A percentile compares a stretch with the other conserved stretches of the same genome.
Conservation (phyloP, 1,284 basidiomycete species). For the Ceratobasidium sp. region DNA sequence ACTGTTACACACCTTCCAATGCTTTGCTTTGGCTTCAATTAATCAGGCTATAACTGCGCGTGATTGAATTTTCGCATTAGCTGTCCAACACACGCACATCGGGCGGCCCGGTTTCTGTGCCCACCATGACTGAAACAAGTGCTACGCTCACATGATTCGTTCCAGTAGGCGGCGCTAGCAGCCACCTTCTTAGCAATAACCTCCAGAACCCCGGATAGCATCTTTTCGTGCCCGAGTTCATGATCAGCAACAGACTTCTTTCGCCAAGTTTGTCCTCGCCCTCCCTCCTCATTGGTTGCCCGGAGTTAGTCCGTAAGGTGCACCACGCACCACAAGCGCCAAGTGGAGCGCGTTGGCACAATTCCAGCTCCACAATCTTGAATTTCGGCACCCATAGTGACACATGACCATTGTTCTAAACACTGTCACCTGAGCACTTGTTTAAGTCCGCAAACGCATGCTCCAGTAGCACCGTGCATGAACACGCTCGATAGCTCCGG, state of each 20-base stretch:
- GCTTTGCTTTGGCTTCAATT: neutral
- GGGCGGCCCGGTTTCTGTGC: constrained; percentile 5
- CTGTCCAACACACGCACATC: neutral
- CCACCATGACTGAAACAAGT: neutral
- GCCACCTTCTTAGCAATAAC: neutral
- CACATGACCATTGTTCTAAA: constrained; percentile 7
- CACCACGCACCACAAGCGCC: constrained; percentile 25
- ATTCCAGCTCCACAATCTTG: constrained; percentile 8
- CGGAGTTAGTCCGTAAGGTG: neutral
- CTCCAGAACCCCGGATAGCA: constrained; percentile 10
- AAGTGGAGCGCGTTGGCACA: constrained; percentile 13
- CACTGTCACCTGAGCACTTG: neutral
- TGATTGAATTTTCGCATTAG: neutral
- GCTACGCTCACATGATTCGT: neutral
- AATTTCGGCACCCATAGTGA: neutral
- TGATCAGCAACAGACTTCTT: neutral
- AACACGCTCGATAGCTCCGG: constrained; percentile 3
- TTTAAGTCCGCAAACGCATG: neutral
- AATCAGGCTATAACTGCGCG: too few relatives aligned
- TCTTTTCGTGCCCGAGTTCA: neutral
- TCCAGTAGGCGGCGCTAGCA: neutral
- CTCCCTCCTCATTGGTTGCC: neutral
- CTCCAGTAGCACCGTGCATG: neutral
- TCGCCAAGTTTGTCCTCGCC: neutral
- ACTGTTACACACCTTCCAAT: neutral